Percentiles rank a stretch among this genome's conserved stretches.
phyloP scores from a whole-genome alignment of 495 filamentous ascomycete species.

The Trichoderma erinaceum region DNA sequence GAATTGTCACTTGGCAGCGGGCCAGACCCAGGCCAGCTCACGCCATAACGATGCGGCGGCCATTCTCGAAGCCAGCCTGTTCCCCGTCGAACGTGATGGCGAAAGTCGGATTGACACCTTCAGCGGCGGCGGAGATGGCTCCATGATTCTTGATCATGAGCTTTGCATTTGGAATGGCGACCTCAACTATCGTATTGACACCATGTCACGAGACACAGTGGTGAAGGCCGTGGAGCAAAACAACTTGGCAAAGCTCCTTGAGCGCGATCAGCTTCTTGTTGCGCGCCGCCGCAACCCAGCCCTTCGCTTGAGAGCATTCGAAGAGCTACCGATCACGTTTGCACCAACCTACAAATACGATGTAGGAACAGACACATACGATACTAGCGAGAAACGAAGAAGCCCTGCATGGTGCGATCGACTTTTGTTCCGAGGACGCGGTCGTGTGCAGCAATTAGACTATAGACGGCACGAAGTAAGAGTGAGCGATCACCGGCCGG shows the following conservation, averaged over 20 bases:
- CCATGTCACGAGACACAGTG: slow-evolving; percentile 88
- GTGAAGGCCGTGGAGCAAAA: slow-evolving; percentile 71
- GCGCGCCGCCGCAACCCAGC: slow-evolving; percentile 79
- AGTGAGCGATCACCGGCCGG: slow-evolving; percentile 88
- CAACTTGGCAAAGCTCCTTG: slow-evolving; percentile 84
- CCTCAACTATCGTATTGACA: slow-evolving; percentile 96
- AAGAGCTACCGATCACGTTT: slow-evolving; percentile 81
- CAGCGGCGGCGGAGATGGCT: slow-evolving; percentile 84
- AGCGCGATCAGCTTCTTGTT: slow-evolving; percentile 87
- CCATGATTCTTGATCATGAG: slow-evolving; percentile 95
- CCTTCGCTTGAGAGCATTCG: slow-evolving; percentile 80
- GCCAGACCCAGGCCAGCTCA: slow-evolving; percentile 79
- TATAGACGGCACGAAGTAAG: slow-evolving; percentile 85
- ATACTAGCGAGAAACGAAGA: slow-evolving; percentile 88
- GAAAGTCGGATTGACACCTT: slow-evolving; percentile 64
- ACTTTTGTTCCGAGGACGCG: slow-evolving; percentile 76
- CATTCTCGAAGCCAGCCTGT: slow-evolving; percentile 70
- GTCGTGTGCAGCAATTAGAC: slow-evolving; percentile 76
- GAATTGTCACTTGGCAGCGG: slow-evolving; percentile 95
- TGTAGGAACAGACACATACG: slow-evolving; percentile 88
- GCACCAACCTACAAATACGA: slow-evolving; percentile 98
- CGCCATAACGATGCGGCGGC: slow-evolving; percentile 90
- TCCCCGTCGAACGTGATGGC: slow-evolving; percentile 61
- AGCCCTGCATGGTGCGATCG: slow-evolving; percentile 98
- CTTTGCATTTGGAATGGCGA: slow-evolving; percentile 94